These are phyloP conservation scores for Hyphodiscus sp. DNA, from an alignment of 2,329 filamentous ascomycete species.

Conservation along the genomic window DNA sequence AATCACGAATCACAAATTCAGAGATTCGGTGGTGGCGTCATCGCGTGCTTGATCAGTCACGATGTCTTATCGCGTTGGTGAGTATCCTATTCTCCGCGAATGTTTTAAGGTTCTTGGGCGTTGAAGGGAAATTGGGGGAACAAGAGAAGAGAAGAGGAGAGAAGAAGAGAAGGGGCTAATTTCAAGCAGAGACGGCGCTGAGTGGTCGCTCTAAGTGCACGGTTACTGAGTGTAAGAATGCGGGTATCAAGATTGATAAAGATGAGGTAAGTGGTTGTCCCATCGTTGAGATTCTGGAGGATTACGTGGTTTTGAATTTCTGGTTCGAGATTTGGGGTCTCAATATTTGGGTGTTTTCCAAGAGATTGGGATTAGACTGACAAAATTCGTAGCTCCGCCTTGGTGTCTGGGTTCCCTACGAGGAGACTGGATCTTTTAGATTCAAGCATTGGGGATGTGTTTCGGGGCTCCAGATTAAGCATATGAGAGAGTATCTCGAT, in stretches of 20 bases:
- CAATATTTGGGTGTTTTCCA: neutral
- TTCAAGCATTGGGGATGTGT: constrained; percentile 95
- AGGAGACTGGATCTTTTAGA: constrained; percentile 54
- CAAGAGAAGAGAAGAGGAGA: no score
- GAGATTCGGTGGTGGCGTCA: neutral
- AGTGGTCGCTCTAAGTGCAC: constrained; percentile 70
- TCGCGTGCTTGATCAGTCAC: neutral
- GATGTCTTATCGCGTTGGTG: constrained; percentile 32
- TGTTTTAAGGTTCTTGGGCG: neutral
- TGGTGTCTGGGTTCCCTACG: constrained; percentile 63
- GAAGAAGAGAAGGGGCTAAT: neutral
- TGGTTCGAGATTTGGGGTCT: neutral
- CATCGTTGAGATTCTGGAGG: neutral
- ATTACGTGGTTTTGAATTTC: neutral
- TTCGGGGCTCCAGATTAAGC: constrained; percentile 65
- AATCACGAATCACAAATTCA: neutral
- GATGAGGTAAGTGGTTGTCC: constrained; percentile 42
- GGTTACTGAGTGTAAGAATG: constrained; percentile 63
- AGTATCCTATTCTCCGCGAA: constrained; percentile 27
- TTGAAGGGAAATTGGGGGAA: no score
- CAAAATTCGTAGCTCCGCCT: constrained; percentile 50
- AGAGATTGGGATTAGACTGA: neutral
- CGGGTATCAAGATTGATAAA: constrained; percentile 65
- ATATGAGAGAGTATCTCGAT: constrained; percentile 52
- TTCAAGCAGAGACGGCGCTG: constrained; percentile 57